These are phyloP conservation scores for Vigna trinervia DNA, from an alignment of 306 rosid genomes.

Conservation along the genomic window DNA sequence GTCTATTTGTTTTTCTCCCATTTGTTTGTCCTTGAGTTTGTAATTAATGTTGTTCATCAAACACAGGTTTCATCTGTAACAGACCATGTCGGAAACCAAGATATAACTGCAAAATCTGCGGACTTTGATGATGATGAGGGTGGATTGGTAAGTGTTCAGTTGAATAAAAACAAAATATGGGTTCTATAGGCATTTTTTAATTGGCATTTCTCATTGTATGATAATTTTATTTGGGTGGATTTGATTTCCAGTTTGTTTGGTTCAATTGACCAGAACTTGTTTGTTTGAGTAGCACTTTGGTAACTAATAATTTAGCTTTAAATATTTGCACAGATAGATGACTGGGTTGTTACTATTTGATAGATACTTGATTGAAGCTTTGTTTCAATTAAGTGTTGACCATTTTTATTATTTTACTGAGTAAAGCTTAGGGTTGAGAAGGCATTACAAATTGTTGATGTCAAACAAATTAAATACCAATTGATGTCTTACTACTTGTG, in stretches of 20 bases:
- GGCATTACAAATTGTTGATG: slow-evolving; percentile 16
- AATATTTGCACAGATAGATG: background rate
- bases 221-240: no score
- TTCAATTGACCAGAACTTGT: background rate
- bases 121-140: slow-evolving; percentile 99
- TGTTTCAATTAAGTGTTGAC: slow-evolving; percentile 16
- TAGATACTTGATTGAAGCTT: slow-evolving; percentile 30
- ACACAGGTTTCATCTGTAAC: slow-evolving; percentile 95
- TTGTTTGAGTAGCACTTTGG: slow-evolving; percentile 10
- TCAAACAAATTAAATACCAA: slow-evolving; percentile 2
- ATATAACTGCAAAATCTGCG: slow-evolving; percentile 82
- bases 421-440: slow-evolving; percentile 28
- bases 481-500: slow-evolving; percentile 18
- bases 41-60: slow-evolving; percentile 36
- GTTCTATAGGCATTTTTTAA: slow-evolving; percentile 5
- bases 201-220: background rate
- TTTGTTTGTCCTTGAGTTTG: slow-evolving; percentile 14
- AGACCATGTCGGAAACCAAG: slow-evolving; percentile 96
- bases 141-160: slow-evolving; percentile 75
- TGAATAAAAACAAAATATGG: background rate
- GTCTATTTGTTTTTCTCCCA: slow-evolving; percentile 1
- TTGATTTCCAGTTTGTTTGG: no score
- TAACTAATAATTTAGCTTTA: background rate
- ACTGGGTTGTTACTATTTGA: slow-evolving; percentile 25
- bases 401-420: background rate